These are phyloP conservation scores for Colletotrichum aenigma DNA, from an alignment of 2,329 filamentous ascomycete genomes.

Conservation along the genomic window DNA sequence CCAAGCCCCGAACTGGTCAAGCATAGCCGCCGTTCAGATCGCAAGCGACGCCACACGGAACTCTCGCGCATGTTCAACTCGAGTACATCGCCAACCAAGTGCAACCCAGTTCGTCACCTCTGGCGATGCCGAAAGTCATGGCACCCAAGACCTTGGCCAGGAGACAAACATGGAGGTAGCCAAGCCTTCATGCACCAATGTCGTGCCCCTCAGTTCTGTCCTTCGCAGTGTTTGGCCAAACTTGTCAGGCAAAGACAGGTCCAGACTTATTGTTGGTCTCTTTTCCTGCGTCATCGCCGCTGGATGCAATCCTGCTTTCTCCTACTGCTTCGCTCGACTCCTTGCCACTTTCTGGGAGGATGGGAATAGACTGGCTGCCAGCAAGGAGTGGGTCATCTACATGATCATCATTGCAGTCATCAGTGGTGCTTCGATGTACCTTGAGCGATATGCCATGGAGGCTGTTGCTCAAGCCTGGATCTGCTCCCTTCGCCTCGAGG, in stretches of 20 bases:
- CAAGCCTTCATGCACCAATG: not conserved
- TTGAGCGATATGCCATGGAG: slow-evolving; percentile 75
- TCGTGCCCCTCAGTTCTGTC: slow-evolving; percentile 38
- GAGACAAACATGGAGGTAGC: not conserved
- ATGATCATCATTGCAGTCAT: slow-evolving; percentile 71
- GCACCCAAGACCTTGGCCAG: not conserved
- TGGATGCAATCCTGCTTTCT: slow-evolving; percentile 74
- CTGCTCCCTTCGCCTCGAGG: slow-evolving; percentile 69
- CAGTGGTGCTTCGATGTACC: slow-evolving; percentile 70
- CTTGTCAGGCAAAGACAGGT: slow-evolving; percentile 40
- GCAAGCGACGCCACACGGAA: not conserved
- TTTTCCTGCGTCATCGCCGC: slow-evolving; percentile 68
- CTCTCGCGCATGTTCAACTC: not conserved
- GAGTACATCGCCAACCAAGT: not conserved
- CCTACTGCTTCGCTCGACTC: slow-evolving; percentile 75
- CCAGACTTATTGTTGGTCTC: slow-evolving; percentile 64
- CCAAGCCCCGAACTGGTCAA: not conserved
- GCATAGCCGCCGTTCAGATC: not conserved
- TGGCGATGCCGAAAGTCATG: not conserved
- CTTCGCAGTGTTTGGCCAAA: not conserved
- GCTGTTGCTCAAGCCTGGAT: slow-evolving; percentile 77
- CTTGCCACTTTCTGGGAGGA: slow-evolving; percentile 70
- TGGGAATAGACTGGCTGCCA: slow-evolving; percentile 49
- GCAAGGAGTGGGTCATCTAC: slow-evolving; percentile 70
- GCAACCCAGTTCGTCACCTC: not conserved